Base-by-base conservation (phyloP, 1,284 basidiomycete genomes). In the Chalciporus sp. region DNA sequence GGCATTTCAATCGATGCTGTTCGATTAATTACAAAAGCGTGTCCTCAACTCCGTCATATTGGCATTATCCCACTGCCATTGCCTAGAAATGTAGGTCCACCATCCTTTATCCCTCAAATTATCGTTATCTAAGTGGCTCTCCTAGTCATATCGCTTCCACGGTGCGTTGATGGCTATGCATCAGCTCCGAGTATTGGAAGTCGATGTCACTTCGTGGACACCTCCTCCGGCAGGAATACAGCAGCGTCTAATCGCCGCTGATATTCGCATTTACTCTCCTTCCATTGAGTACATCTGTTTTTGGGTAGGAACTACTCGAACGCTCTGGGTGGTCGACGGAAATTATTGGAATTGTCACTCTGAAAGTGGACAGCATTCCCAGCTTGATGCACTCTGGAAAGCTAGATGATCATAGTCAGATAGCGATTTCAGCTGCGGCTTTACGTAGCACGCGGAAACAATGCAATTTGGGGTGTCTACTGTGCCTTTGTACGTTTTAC, bases 61-160 rank as follows among this genome's bases (percentile, higher is more conserved):
- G 69, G 69, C 50, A 66, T 65, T 27, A 67, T 72, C 28, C 64
- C 70, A 51, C 55, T 71, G n/a, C 69, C 67, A 12, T 57, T 71
- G 28, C 64, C 64, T 52, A 59, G 59, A 55, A 53, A 68, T 60
- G 67, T 68, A 65, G 65, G 67, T 39, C 42, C 12, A 35, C 8
- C 27, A 47, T 44, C 51, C 63, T 42, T 26, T 42, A 33, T 42
- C 40, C 19, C 40, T 50, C 46, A 9, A 29, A 29, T 8, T 9
- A 29, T 29, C 28, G 28, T 29, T 29, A 11, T 11, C 28, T 29
- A 29, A 29, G 8, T 9, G 28, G 28, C 28, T 29, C 4, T 48
- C 47, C 48, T 16, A 70, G 65, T 70, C 64, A 54, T 58, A 61
- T 60, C 57, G 53, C 48, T 58, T 69, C 56, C 58, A 71, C 43